These are phyloP conservation scores for Eucalyptus cloeziana DNA, from an alignment of 345 rosid genomes.

Conservation along the genomic window DNA sequence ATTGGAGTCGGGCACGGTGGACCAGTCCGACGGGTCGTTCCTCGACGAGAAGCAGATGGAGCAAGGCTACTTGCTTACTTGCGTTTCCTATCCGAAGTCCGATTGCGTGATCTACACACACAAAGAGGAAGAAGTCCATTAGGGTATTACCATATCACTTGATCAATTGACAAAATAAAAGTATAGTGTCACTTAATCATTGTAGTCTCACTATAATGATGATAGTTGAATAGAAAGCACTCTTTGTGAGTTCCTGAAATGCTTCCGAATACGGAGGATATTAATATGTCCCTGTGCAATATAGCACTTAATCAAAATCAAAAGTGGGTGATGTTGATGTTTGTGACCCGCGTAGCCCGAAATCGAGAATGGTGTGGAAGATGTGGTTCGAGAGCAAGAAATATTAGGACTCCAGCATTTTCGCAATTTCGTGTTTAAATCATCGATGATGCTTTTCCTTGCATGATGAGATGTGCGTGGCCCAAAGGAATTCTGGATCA, in stretches of 20 bases:
- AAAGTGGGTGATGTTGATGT: not conserved
- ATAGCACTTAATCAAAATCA: not conserved
- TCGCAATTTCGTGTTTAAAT: not conserved
- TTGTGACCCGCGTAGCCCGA: not conserved
- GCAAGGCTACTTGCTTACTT: constrained; percentile 60
- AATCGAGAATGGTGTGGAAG: not conserved
- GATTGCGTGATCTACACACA: constrained; percentile 84
- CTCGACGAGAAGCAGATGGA: constrained; percentile 52
- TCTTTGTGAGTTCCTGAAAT: not conserved
- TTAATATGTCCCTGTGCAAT: not conserved
- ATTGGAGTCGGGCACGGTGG: constrained; percentile 49
- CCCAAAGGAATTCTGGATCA: not conserved
- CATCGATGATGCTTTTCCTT: not conserved
- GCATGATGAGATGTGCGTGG: not conserved
- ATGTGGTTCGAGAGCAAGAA: not conserved
- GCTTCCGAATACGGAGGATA: not conserved
- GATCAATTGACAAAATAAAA: not conserved
- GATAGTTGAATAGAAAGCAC: not conserved
- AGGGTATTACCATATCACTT: not conserved
- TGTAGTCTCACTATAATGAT: not conserved
- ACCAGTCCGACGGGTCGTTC: constrained; percentile 80
- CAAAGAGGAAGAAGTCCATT: constrained; percentile 67
- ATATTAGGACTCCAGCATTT: not conserved
- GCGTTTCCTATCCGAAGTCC: constrained; percentile 54
- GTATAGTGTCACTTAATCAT: not conserved